Percentiles rank a stretch among this genome's conserved stretches.
Conservation (phyloP, 352 stramenopile genomes). For the Phytophthora cryptogea region DNA sequence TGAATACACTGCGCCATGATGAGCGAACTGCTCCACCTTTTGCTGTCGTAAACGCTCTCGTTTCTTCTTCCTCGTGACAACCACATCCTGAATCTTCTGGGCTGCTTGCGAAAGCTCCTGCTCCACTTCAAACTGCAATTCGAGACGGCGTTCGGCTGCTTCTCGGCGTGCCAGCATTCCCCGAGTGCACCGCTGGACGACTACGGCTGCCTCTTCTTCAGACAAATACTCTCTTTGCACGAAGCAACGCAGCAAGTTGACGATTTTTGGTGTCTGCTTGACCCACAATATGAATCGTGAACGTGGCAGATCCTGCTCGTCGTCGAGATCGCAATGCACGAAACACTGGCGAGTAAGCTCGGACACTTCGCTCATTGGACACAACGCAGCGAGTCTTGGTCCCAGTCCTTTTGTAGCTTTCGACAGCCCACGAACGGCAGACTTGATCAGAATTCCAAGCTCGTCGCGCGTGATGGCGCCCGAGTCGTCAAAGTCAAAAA, state of each 20-base stretch:
- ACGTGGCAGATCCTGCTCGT: constrained; percentile 65
- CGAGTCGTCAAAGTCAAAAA: constrained; percentile 80
- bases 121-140: constrained; percentile 59
- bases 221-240: constrained; percentile 67
- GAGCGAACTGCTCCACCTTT: constrained; percentile 74
- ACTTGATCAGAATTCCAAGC: constrained; percentile 78
- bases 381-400: constrained; percentile 53
- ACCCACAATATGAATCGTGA: constrained; percentile 62
- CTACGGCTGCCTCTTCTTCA: constrained; percentile 52
- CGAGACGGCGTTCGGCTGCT: constrained; percentile 54
- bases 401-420: constrained; percentile 70
- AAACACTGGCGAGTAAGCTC: constrained; percentile 72
- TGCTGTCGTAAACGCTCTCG: constrained; percentile 64
- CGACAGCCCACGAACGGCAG: constrained; percentile 60
- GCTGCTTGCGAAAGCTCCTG: constrained; percentile 60
- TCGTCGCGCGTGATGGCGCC: constrained; percentile 74
- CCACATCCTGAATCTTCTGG: constrained; percentile 66
- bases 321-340: constrained; percentile 61
- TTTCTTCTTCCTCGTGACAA: constrained; percentile 67
- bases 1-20: constrained; percentile 72
- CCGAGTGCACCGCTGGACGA: constrained; percentile 57
- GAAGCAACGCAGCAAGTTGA: constrained; percentile 73
- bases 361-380: constrained; percentile 62
- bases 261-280: constrained; percentile 73
- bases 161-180: constrained; percentile 56